Evolutionary conservation across 2,329 filamentous ascomycete species (phyloP), one percentile per base, ranked within the genome.

Genomic region (Calonectria pseudoturangicola): DNA sequence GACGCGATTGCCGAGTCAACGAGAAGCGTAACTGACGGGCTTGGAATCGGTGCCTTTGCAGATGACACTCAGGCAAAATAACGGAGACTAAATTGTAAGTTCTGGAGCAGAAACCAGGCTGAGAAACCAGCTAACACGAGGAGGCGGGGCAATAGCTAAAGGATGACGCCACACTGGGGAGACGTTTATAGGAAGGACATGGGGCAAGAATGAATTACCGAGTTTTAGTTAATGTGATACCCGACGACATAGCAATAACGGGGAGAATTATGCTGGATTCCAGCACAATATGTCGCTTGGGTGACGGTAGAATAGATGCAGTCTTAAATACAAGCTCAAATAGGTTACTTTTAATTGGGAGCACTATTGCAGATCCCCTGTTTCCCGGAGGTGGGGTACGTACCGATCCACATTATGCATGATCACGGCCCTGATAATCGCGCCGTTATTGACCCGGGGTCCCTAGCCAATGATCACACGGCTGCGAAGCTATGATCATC

Each of bases 401-500:
- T 63, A 63, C 25, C 25, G 16, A 27, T 25, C 25, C 39, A 30
- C 27, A 45, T 18, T 18, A 43, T 33, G 45, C 68, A 70, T 58
- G 68, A 48, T 5, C 41, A 39, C 10, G 10, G 18, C 6, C 47
- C 56, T 21, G 18, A 21, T 41, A 21, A 27, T 51, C 69, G 47
- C 45, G 33, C 69, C 64, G 56, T 67, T 63, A 45, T 68, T 71
- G 64, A 51, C 50, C 64, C 64, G 45, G 54, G 69, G 45, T 50
- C 27, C 30, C 7, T 39, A 27, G 66, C 56, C 64, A 71, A 67
- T 71, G 48, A 66, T 45, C 64, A 21, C 45, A 48, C 30, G 65
- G 70, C 41, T 51, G 10, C 28, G 51, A 54, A 73, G 62, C 71
- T 73, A 70, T 66, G 62, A 56, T 63, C 71, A 66, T n/a, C 45